A percentile compares a stretch with the other conserved stretches of the same genome.
Evolutionary conservation across 169 alveolate genomes (phyloP).

Genomic region (Eimeria brunetti): DNA sequence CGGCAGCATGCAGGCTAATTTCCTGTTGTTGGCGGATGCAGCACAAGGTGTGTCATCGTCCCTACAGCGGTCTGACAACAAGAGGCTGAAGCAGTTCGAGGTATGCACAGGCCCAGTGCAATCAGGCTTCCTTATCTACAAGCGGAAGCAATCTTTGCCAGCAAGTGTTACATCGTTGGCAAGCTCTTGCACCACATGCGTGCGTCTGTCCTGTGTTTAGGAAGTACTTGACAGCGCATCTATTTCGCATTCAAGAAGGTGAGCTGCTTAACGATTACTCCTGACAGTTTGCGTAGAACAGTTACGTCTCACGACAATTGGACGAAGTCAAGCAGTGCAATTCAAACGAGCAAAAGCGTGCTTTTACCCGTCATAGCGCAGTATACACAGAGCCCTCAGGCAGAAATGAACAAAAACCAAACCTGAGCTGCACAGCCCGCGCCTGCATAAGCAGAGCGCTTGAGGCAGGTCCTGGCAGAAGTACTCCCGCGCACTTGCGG

Average conservation of each 20-base stretch:
- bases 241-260: constrained; percentile 55
- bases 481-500: background rate
- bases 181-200: background rate
- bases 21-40: background rate
- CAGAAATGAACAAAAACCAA: background rate
- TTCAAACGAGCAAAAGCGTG: background rate
- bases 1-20: background rate
- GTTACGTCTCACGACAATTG: background rate
- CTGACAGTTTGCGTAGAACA: background rate
- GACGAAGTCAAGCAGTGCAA: background rate
- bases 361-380: background rate
- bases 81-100: constrained; percentile 47
- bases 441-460: background rate
- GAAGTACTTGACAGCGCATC: constrained; percentile 32
- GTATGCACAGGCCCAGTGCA: constrained; percentile 23
- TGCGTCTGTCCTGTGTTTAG: background rate
- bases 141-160: background rate
- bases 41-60: constrained; percentile 41
- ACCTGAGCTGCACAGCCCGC: background rate
- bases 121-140: background rate
- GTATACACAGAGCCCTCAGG: background rate
- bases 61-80: constrained; percentile 45
- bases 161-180: background rate
- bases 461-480: background rate
- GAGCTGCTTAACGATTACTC: background rate